phyloP scores from a whole-genome alignment of 495 filamentous ascomycete species.

The Filosporella fistucella region DNA sequence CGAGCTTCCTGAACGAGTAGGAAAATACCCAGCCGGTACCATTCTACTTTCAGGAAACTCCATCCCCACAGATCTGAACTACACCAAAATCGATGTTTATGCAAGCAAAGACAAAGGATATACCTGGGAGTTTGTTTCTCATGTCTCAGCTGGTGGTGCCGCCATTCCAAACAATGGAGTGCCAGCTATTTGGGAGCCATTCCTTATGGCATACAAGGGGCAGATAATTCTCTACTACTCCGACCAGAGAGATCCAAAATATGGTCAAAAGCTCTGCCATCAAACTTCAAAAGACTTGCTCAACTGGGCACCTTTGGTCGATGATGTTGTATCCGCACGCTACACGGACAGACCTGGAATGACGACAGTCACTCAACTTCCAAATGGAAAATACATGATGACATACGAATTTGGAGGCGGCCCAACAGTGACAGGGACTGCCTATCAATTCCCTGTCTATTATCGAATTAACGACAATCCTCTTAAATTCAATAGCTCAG shows the following conservation, averaged over 20 bases:
- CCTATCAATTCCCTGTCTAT: conserved; percentile 48
- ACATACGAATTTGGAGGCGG: conserved; percentile 58
- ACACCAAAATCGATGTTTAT: conserved; percentile 66
- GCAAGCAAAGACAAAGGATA: conserved; percentile 51
- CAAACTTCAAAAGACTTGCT: conserved; percentile 52
- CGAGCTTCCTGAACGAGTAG: conserved; percentile 51
- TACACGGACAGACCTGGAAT: conserved; percentile 67
- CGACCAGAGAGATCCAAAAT: conserved; percentile 58
- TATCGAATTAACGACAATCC: conserved; percentile 44
- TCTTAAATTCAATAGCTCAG: conserved; percentile 41
- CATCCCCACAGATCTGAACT: conserved; percentile 56
- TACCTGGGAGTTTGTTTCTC: conserved; percentile 63
- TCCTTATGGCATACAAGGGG: conserved; percentile 49
- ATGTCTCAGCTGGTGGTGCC: conserved; percentile 59
- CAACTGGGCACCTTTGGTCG: conserved; percentile 52
- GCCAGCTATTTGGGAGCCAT: conserved; percentile 70
- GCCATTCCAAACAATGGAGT: conserved; percentile 56
- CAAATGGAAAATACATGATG: conserved; percentile 57
- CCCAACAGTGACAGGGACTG: conserved; percentile 27
- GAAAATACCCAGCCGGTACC: conserved; percentile 51
- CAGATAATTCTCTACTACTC: conserved; percentile 63
- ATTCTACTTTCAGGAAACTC: conserved; percentile 59
- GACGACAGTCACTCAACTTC: conserved; percentile 51
- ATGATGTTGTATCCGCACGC: conserved; percentile 54
- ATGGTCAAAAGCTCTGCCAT: conserved; percentile 39